These are phyloP conservation scores for Colletotrichum orbiculare DNA, from an alignment of 2,329 filamentous ascomycete species.

Conservation along the genomic window DNA sequence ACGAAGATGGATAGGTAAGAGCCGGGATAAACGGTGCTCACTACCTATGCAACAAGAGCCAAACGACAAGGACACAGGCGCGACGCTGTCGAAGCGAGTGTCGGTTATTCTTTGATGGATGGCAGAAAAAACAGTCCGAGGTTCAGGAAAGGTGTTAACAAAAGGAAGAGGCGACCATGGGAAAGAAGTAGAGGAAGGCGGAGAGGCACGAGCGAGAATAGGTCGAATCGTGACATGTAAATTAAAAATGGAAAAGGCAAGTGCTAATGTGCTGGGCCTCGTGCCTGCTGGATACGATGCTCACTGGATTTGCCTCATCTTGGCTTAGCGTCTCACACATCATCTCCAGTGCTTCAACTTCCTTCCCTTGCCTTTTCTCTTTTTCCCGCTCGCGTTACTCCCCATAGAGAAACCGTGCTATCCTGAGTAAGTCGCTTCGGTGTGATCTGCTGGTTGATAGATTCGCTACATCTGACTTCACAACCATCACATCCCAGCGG, in stretches of 20 bases:
- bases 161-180: conserved; percentile 12
- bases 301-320: conserved; percentile 32
- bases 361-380: not conserved
- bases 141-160: not conserved
- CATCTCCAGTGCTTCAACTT: conserved; percentile 10
- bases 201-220: conserved; percentile 13
- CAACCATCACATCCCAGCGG: conserved; percentile 5
- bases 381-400: no score
- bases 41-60: conserved; percentile 1
- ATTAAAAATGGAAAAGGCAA: conserved; percentile 37
- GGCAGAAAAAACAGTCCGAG: not conserved
- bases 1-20: conserved; percentile 20
- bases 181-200: conserved; percentile 12
- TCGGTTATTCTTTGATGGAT: conserved; percentile 19
- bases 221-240: conserved; percentile 33
- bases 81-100: conserved; percentile 28
- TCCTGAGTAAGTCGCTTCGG: no score
- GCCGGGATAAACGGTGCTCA: conserved; percentile 23
- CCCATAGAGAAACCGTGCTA: no score
- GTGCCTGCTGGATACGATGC: conserved; percentile 35
- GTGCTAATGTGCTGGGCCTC: conserved; percentile 17
- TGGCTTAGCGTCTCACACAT: conserved; percentile 35
- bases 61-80: conserved; percentile 17
- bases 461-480: conserved; percentile 17
- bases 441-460: not conserved